These are phyloP conservation scores for Solanum hybrid DNA, from an alignment of 305 asterid species.

Conservation along the genomic window DNA sequence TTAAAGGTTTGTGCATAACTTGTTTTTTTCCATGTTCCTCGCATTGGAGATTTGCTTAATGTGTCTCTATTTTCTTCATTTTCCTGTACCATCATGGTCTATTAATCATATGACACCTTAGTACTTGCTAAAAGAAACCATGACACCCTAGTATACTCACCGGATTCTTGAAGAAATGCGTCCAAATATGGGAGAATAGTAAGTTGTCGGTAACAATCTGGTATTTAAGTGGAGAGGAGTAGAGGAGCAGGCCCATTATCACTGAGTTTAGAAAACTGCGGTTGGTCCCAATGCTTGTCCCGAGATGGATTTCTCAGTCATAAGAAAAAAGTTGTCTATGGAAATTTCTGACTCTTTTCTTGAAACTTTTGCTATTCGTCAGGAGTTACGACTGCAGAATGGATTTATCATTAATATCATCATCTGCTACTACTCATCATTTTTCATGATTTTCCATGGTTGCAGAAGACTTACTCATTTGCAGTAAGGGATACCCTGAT, in stretches of 20 bases:
- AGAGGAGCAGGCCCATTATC: background rate
- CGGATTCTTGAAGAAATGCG: background rate
- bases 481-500: background rate
- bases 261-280: background rate
- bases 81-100: background rate
- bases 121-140: background rate
- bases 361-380: background rate
- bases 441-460: background rate
- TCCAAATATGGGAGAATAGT: background rate
- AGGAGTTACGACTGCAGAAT: background rate
- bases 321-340: background rate
- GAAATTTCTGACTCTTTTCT: background rate
- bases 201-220: background rate
- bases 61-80: background rate
- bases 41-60: too few relatives aligned
- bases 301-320: background rate
- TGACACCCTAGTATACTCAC: background rate
- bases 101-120: background rate
- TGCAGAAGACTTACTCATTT: background rate
- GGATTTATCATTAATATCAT: background rate
- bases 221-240: background rate
- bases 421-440: background rate
- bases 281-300: background rate
- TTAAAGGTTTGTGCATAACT: too few relatives aligned
- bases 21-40: too few relatives aligned